These are phyloP conservation scores for Kluyveromyces siamensis DNA, from an alignment of 805 yeast genomes.

Conservation along the genomic window DNA sequence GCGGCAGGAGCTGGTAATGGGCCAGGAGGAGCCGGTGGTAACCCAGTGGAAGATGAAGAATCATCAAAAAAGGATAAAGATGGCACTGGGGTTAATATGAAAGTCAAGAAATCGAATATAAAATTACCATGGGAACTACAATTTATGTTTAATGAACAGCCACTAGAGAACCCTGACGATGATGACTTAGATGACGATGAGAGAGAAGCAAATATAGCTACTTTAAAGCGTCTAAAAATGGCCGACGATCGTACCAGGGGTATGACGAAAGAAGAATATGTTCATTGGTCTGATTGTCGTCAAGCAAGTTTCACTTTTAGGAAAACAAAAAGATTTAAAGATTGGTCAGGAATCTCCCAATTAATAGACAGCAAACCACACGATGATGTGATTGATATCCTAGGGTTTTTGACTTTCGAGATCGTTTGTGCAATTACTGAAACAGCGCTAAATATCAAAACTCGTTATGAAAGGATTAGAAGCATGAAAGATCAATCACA, in stretches of 20 bases:
- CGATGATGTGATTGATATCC: constrained; percentile 92
- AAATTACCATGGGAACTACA: constrained; percentile 92
- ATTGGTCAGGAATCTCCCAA: constrained; percentile 86
- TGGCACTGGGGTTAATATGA: constrained; percentile 34
- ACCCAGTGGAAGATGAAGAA: constrained; percentile 28
- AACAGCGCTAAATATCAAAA: constrained; percentile 75
- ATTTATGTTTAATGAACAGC: constrained; percentile 88
- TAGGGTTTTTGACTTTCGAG: constrained; percentile 93
- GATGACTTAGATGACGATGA: constrained; percentile 80
- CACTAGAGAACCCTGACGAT: constrained; percentile 58
- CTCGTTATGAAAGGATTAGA: constrained; percentile 47
- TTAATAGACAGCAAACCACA: constrained; percentile 85
- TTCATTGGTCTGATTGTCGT: constrained; percentile 97
- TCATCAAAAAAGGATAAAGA: constrained; percentile 34
- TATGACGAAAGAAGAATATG: constrained; percentile 96
- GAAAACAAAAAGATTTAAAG: constrained; percentile 87
- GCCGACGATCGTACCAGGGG: constrained; percentile 90
- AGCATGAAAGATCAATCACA: constrained; percentile 30
- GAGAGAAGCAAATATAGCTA: constrained; percentile 78
- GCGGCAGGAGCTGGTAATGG: constrained; percentile 46
- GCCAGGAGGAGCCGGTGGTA: constrained; percentile 33
- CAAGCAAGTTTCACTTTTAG: constrained; percentile 95
- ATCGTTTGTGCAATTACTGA: constrained; percentile 93
- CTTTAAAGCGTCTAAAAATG: constrained; percentile 77
- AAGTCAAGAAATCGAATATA: constrained; percentile 66